Percentiles rank a stretch among this genome's conserved stretches.
Evolutionary conservation across 805 yeast species (phyloP).

Genomic region (Kurtzmaniella fragi): DNA sequence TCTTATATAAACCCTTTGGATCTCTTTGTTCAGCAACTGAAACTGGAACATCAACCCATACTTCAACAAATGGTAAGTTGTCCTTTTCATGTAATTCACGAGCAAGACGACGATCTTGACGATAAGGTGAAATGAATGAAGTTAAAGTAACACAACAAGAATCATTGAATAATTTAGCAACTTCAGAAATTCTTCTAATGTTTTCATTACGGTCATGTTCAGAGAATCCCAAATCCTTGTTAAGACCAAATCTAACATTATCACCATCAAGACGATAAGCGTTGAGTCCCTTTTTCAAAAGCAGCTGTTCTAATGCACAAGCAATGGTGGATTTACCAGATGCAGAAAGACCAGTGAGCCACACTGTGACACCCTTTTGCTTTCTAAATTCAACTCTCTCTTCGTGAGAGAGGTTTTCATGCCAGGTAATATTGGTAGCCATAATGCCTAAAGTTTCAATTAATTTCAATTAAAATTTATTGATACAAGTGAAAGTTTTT

Average conservation of each 20-base stretch:
- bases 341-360: slow-evolving; percentile 95
- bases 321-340: slow-evolving; percentile 95
- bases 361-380: slow-evolving; percentile 84
- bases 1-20: slow-evolving; percentile 94
- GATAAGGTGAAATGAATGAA: slow-evolving; percentile 90
- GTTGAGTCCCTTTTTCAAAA: slow-evolving; percentile 62
- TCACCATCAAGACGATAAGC: slow-evolving; percentile 93
- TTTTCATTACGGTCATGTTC: slow-evolving; percentile 92
- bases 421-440: slow-evolving; percentile 98
- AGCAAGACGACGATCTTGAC: slow-evolving; percentile 77
- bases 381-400: slow-evolving; percentile 70
- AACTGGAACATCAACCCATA: slow-evolving; percentile 87
- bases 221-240: slow-evolving; percentile 90
- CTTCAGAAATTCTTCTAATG: slow-evolving; percentile 92
- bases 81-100: slow-evolving; percentile 76
- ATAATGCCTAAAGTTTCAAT: slow-evolving; percentile 30
- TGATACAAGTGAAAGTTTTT: no score
- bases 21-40: slow-evolving; percentile 95
- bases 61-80: slow-evolving; percentile 81
- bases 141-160: slow-evolving; percentile 85
- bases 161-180: slow-evolving; percentile 89
- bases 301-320: slow-evolving; percentile 82
- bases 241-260: slow-evolving; percentile 89
- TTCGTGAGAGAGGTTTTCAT: slow-evolving; percentile 75
- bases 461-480: no score